Conservation (phyloP, 2,329 filamentous ascomycete species). For the Pseudogymnoascus sp. region DNA sequence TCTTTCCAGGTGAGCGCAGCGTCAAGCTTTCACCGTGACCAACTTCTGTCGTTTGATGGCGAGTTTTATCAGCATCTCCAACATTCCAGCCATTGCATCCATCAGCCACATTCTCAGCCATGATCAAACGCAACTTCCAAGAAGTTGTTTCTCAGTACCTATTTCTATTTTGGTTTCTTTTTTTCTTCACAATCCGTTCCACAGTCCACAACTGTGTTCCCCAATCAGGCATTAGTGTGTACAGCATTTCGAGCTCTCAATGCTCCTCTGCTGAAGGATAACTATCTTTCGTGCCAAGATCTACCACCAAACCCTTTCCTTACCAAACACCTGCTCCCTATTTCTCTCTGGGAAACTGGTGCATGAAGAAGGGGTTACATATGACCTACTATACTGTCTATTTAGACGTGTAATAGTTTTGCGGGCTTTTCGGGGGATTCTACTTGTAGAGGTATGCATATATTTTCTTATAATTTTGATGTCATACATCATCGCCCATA, state of each 20-base stretch:
- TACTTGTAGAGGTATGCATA: constrained; percentile 5
- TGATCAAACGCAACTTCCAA: not conserved
- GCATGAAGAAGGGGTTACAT: constrained; percentile 10
- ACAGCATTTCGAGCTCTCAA: constrained; percentile 9
- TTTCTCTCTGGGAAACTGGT: constrained; percentile 4
- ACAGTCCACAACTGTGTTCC: constrained; percentile 1
- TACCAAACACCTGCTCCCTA: constrained; percentile 8
- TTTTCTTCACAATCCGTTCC: not conserved
- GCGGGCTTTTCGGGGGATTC: not conserved
- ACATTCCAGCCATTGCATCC: not conserved
- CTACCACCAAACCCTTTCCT: constrained; percentile 5
- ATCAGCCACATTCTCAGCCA: not conserved
- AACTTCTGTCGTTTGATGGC: not conserved
- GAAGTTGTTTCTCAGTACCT: not conserved
- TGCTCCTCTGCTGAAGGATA: constrained; percentile 10
- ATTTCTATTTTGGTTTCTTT: not conserved
- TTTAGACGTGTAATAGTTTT: not conserved
- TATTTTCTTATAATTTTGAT: not conserved
- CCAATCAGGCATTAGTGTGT: constrained; percentile 10
- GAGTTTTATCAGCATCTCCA: not conserved
- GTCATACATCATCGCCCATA: not conserved
- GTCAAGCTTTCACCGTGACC: not conserved
- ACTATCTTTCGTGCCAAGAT: constrained; percentile 9
- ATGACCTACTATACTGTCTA: not conserved
- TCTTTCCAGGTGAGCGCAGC: not conserved